Percentiles rank a stretch among this genome's conserved stretches.
Conservation (phyloP, 2,329 filamentous ascomycete species). For the Talaromyces pinophilus region DNA sequence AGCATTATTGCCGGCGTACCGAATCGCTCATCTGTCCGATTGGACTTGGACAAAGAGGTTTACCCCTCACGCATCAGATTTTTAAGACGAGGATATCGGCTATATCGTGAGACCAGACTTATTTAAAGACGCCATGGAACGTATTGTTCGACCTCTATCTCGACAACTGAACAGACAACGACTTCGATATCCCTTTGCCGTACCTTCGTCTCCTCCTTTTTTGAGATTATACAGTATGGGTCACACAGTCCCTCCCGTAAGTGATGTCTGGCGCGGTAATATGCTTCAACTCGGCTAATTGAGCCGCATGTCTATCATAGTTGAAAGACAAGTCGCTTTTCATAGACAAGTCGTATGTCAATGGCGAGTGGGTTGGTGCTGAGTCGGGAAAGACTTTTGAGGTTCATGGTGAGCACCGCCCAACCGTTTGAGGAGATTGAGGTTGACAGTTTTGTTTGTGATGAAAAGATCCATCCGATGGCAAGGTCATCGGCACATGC, state of each 20-base stretch:
- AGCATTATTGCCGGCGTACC: neutral
- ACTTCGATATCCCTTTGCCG: conserved; percentile 38
- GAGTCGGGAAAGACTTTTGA: conserved; percentile 90
- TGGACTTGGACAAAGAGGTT: neutral
- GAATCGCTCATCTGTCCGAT: conserved; percentile 5
- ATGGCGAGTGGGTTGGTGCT: conserved; percentile 87
- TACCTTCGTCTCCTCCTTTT: conserved; percentile 34
- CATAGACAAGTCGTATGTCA: conserved; percentile 82
- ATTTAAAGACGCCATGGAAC: conserved; percentile 34
- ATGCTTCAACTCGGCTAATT: neutral
- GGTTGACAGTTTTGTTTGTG: neutral
- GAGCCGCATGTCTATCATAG: conserved; percentile 45
- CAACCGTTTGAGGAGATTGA: neutral
- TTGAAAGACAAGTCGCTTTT: conserved; percentile 79
- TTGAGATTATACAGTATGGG: conserved; percentile 45
- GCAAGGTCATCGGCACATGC: conserved; percentile 75
- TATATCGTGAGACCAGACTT: neutral
- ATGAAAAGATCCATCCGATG: conserved; percentile 73
- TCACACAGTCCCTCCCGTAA: conserved; percentile 44
- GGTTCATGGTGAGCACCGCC: conserved; percentile 61
- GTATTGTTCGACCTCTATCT: conserved; percentile 38
- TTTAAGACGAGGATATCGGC: neutral
- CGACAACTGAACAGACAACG: conserved; percentile 40
- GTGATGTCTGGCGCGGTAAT: conserved; percentile 20
- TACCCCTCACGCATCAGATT: conserved; percentile 16